phyloP scores from a whole-genome alignment of 305 asterid genomes.

The Fraxinus nigra region DNA sequence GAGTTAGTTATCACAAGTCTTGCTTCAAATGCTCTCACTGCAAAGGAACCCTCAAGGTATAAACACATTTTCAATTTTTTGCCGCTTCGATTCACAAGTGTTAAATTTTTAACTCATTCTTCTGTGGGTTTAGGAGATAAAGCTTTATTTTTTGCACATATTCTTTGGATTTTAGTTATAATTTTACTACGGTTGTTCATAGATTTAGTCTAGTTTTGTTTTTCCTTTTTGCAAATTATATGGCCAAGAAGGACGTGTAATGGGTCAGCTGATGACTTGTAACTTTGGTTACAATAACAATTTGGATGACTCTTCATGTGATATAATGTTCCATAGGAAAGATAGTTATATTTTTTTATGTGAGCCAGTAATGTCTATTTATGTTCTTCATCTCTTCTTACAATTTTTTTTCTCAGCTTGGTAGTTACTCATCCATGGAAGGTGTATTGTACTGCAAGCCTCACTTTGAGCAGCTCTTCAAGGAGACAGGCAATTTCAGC shows the following conservation, averaged over 20 bases:
- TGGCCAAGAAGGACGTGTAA: neutral
- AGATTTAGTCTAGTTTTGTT: neutral
- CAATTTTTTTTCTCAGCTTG: constrained; percentile 32
- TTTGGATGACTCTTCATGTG: neutral
- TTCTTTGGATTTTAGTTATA: neutral
- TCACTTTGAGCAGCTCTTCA: constrained; percentile 62
- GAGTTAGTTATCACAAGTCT: constrained; percentile 75
- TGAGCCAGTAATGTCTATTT: neutral
- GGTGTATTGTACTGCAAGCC: constrained; percentile 56
- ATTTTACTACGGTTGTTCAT: neutral
- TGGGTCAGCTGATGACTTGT: neutral
- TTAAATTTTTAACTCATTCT: neutral
- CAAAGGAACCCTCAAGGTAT: constrained; percentile 91
- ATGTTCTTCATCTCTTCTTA: neutral
- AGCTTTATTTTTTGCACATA: neutral
- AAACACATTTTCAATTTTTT: neutral
- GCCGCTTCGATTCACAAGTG: neutral
- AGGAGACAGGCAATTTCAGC: constrained; percentile 48
- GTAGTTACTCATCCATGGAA: constrained; percentile 48
- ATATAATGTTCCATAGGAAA: neutral
- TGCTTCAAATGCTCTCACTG: constrained; percentile 93
- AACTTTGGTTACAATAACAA: neutral
- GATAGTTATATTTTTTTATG: neutral
- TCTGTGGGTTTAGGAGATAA: neutral
- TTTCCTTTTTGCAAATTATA: neutral